These are phyloP conservation scores for Tagetes erecta DNA, from an alignment of 129 eudicot genomes.

Conservation along the genomic window DNA sequence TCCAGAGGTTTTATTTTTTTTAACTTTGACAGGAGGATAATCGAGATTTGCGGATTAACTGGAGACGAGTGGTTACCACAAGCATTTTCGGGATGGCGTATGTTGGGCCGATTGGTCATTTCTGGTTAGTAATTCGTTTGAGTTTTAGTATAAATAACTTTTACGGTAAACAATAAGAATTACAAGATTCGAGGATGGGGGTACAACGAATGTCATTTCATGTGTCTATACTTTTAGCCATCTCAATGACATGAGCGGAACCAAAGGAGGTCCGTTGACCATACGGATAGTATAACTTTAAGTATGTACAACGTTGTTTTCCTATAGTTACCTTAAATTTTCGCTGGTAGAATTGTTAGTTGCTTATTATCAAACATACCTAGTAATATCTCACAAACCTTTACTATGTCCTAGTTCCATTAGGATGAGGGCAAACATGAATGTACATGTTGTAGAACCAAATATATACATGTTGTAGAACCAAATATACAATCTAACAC, in stretches of 20 bases:
- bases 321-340: too few relatives aligned
- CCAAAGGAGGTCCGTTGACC: too few relatives aligned
- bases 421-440: too few relatives aligned
- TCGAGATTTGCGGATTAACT: slow-evolving; percentile 56
- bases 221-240: not conserved
- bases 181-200: not conserved
- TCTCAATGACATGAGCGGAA: too few relatives aligned
- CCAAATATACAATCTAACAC: not conserved
- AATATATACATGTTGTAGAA: not conserved
- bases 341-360: too few relatives aligned
- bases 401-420: too few relatives aligned
- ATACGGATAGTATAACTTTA: too few relatives aligned
- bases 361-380: too few relatives aligned
- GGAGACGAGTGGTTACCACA: slow-evolving; percentile 88
- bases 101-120: slow-evolving; percentile 97
- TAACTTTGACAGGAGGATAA: slow-evolving; percentile 54
- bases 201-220: not conserved
- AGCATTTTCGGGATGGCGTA: slow-evolving; percentile 87
- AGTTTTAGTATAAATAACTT: not conserved
- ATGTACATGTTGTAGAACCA: not conserved
- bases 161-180: not conserved
- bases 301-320: too few relatives aligned
- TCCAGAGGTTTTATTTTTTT: slow-evolving; percentile 13
- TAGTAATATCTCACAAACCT: too few relatives aligned
- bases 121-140: slow-evolving; percentile 57